Base-by-base conservation (phyloP, 1,284 basidiomycete genomes). In the Mrakiaceae sp. region DNA sequence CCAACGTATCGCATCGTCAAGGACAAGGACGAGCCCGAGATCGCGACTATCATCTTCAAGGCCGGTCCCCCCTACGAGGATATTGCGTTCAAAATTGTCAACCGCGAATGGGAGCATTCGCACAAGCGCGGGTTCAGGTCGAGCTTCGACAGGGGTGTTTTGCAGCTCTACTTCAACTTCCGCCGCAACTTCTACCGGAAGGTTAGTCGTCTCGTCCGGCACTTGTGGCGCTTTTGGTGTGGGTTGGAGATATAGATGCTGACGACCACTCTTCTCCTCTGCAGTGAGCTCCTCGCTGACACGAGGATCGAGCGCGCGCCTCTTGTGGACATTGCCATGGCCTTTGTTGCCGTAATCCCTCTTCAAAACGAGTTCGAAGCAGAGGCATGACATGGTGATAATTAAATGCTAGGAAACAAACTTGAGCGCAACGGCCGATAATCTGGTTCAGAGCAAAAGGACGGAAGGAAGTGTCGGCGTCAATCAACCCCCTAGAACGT, bases 1-100 rank as follows among this genome's bases (percentile, higher is more conserved):
- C 96, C 95, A 14, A 92, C 90, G 6, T 98, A 97, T 78, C 89
- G 88, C 74, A 88, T 97, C 66, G 82, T 95, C 73, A 88, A 88
- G 70, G 90, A 96, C 71, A 84, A 86, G 7, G 91, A 89, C 5
- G 94, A 98, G 72, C 87, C 92, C 67, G 96, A 98, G 63, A 98
- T 95, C 0, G 90, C 92, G 44, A 80, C 98, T 27, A 78, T 99
- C 56, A 84, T 94, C 68, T 98, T 99, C 78, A 90, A 84, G 69
- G 93, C 96, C 14, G 96, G 96, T 14, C 96, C 96, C 59, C 96
- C 96, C 1, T 98, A 98, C 74, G 96, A 98, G 78, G 96, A 98
- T 73, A 93, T 98, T 68, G 96, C 94, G 14, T 99, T 99, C 80
- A 83, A 92, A 65, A 96, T 99, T 70, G 95, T 99, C 63, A 92